Base-by-base conservation (phyloP, 2,329 filamentous ascomycete genomes). In the Nannizziopsis arthrosporioides region DNA sequence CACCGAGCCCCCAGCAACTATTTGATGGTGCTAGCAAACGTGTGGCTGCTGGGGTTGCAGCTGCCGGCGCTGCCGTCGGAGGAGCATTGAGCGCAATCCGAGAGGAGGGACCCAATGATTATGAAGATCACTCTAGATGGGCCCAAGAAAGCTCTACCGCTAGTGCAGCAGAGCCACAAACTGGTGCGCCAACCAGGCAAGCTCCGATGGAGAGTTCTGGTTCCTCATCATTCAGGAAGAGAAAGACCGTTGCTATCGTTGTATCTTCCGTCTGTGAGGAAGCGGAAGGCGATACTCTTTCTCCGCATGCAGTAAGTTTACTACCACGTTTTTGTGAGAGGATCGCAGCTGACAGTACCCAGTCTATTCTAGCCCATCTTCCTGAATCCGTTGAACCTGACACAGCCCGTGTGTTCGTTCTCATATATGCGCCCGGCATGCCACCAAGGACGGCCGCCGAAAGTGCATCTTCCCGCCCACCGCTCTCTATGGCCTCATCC, bases 321-420 rank as follows among this genome's bases (percentile, higher is more conserved):
- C 5, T 30, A 41, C 43, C 53, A 47, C 6, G 15, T 8, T 15
- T 35, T 17, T 19, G 7, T 42, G 9, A 15, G 41, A 36, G 10
- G 37, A 6, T n/a, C 5, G 35, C 17, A 17, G 30, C 31, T 17
- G 38, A 45, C 12, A 6, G n/a, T 39, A 31, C 10, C 10, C 51
- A 89, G 84, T 87, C 84, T 22, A 85, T 96, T 56, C 75, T 96
- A 49, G 93, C 89, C 38, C 84, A 94, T 63, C 84, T 96, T 43
- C 86, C 88, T 34, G 78, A 81, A 53, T 78, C 84, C 51, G 80
- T 82, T 55, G 81, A 94, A 63, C 78, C 82, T 53, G 77, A 80
- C 41, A 79, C 74, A 53, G 79, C 82, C 55, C 85, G 85, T 61
- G 74, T 95, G 18, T 93, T 94, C 59, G 76, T 96, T 50, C 74